Evolutionary conservation across 768 basidiomycete species (phyloP), one percentile per base, ranked within the genome.

Genomic region (Rhodocollybia butyracea): DNA sequence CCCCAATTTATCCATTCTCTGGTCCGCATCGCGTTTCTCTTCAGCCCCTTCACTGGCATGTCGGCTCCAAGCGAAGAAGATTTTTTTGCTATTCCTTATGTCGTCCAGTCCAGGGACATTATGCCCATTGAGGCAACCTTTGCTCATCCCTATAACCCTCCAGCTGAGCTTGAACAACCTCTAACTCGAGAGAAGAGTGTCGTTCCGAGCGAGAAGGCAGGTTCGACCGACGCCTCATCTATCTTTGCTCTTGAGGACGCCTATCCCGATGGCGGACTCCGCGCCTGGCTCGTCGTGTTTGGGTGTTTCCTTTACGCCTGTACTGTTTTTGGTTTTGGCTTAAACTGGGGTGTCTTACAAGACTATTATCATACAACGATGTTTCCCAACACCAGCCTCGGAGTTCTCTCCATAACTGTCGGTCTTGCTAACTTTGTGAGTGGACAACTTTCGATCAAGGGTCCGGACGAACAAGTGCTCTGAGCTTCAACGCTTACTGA

Each of bases 291-390:
- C 3, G 67, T 70, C 10, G 66, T 72, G n/a, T 40, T 65, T 4
- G 70, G 69, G 0, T 68, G 69, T 58, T 65, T 65, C 57, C 60
- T 66, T 3, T 67, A 64, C 61, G 60, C 66, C 0, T 60, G 54
- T 4, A 67, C 66, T 13, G 66, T 61, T 62, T 60, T 65, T 58
- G 60, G 57, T 6, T 61, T 56, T 53, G 56, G 62, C 5, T 41
- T 69, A 57, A 63, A 63, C 17, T 70, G 68, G 68, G 69, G 69
- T 27, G 66, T 70, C 1, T 63, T 68, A 0, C 64, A 70, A 36
- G 69, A 67, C 53, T 70, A 64, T 55, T 69, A 67, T 51, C 64
- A 66, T 54, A 51, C 62, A 24, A 60, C 60, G n/a, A 61, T 56
- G 55, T 56, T 56, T 48, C 55, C 55, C 21, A 42, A 36, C 27